A percentile compares a stretch with the other conserved stretches of the same genome.
Conservation (phyloP, 306 rosid genomes). For the Luffa aegyptiaca region DNA sequence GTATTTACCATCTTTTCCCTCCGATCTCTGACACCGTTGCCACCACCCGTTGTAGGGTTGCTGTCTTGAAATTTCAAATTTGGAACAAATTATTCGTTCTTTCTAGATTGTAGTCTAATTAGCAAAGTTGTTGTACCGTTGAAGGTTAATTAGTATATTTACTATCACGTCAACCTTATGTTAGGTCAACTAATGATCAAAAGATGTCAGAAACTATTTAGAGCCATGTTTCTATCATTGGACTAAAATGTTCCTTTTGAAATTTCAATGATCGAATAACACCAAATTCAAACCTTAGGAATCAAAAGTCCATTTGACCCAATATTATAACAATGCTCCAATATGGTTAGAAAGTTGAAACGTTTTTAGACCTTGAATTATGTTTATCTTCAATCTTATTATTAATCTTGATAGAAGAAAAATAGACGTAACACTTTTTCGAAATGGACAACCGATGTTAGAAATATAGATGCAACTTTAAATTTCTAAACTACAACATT, state of each 20-base stretch:
- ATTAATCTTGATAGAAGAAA: background rate
- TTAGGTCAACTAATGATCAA: background rate
- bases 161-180: too few species aligned
- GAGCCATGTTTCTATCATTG: background rate
- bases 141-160: too few species aligned
- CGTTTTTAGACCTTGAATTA: background rate
- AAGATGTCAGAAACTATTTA: background rate
- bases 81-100: background rate
- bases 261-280: background rate
- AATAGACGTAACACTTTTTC: too few species aligned
- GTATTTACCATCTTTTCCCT: too few species aligned
- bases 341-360: background rate
- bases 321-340: background rate
- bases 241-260: background rate
- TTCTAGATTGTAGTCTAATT: too few species aligned
- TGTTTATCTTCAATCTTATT: background rate
- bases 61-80: too few species aligned
- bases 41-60: too few species aligned
- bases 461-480: background rate
- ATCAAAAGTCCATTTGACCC: background rate
- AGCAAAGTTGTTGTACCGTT: too few species aligned
- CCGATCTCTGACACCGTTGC: too few species aligned
- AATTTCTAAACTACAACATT: background rate
- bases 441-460: background rate
- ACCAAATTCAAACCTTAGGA: background rate